Evolutionary conservation across 2,329 filamentous ascomycete genomes (phyloP), one percentile per base, ranked within the genome.

Genomic region (Pseudogymnoascus sp.): DNA sequence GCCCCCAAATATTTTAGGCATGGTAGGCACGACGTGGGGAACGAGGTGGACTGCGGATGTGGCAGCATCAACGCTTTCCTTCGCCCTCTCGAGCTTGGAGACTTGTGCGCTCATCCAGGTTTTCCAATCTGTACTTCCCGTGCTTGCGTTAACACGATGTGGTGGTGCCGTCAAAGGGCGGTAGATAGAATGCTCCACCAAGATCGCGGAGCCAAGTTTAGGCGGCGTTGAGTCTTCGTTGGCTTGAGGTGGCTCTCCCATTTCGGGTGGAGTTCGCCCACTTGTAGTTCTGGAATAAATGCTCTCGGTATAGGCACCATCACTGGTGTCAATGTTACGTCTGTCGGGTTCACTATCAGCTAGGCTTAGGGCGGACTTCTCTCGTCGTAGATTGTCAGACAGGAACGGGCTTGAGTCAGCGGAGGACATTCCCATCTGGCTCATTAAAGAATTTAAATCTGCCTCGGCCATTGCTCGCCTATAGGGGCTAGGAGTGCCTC

Each of bases 401-500:
- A 56, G 19, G 26, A 56, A 16, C 26, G 26, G 47, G 11, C 47
- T 56, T 56, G 47, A 56, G n/a, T 31, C 10, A 56, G 47, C 26
- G 7, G 47, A 33, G 47, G 26, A 31, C n/a, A 56, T 56, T 56
- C 14, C 47, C 6, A 19, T 56, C 19, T 60, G 29, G 37, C 16
- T 24, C 33, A 37, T 38, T 16, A 62, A 50, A 5, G 64, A 47
- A 26, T 63, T 65, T 37, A 64, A 62, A 31, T 69, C 67, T 35
- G 62, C 62, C 59, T 69, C 67, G 4, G 68, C 67, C 33, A 86
- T 68, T 2, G 79, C 80, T 26, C 79, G 79, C 2, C 83, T 79
- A 67, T 81, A 87, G 0, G 83, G 82, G 62, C 82, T 86, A 26
- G 77, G 74, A 0, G 81, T 81, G 29, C 82, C 77, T 65, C 85